A percentile compares a stretch with the other conserved stretches of the same genome.
phyloP scores from a whole-genome alignment of 1,284 basidiomycete genomes.

The Cryptococcus depauperatus region DNA sequence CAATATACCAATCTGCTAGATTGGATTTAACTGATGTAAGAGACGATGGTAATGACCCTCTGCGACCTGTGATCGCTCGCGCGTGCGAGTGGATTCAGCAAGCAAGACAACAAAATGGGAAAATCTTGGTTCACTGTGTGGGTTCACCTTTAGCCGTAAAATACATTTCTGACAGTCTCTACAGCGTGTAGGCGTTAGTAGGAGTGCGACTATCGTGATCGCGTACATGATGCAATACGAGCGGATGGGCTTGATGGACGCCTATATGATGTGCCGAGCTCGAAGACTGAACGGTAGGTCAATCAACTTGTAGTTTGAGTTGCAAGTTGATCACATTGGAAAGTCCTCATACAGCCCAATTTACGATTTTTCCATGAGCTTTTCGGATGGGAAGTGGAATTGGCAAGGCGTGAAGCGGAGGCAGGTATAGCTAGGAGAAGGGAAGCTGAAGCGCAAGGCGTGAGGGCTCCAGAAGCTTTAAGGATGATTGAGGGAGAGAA shows the following conservation, averaged over 20 bases:
- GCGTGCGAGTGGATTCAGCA: slow-evolving; percentile 90
- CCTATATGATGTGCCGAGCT: slow-evolving; percentile 58
- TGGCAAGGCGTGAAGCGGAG: slow-evolving; percentile 43
- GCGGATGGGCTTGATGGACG: slow-evolving; percentile 77
- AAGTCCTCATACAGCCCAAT: slow-evolving; percentile 84
- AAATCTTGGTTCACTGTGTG: slow-evolving; percentile 83
- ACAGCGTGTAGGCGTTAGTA: slow-evolving; percentile 76
- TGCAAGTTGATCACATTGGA: neutral
- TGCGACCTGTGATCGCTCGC: slow-evolving; percentile 75
- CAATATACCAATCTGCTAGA: slow-evolving; percentile 28
- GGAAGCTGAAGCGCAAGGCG: slow-evolving; percentile 17
- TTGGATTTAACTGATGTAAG: slow-evolving; percentile 46
- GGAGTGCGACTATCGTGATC: slow-evolving; percentile 89
- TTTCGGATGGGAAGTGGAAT: slow-evolving; percentile 82
- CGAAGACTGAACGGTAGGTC: slow-evolving; percentile 40
- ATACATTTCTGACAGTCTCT: neutral
- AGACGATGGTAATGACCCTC: slow-evolving; percentile 92
- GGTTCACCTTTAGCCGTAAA: slow-evolving; percentile 7
- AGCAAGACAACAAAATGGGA: slow-evolving; percentile 70
- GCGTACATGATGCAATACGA: slow-evolving; percentile 96
- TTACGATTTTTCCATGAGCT: slow-evolving; percentile 87
- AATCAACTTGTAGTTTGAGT: neutral
- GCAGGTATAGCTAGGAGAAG: slow-evolving; percentile 11
- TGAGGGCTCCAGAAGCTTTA: slow-evolving; percentile 18
- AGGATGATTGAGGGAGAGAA: slow-evolving; percentile 14